Percentiles rank a stretch among this genome's conserved stretches.
Evolutionary conservation across 2,329 filamentous ascomycete species (phyloP).

Genomic region (Pseudogymnoascus sp.): DNA sequence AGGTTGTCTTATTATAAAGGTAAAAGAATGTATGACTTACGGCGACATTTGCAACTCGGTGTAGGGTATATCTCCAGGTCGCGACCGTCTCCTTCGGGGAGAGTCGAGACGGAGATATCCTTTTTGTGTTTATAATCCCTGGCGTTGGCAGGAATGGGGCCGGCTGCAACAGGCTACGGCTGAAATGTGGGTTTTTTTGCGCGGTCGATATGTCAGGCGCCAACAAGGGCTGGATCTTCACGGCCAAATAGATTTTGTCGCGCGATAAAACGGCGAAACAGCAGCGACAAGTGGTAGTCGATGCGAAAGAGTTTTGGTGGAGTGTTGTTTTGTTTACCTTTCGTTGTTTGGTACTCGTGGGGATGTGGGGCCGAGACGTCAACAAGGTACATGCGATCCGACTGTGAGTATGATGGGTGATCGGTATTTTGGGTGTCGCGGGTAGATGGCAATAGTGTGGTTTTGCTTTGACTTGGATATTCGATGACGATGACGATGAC

Average conservation of each 20-base stretch:
- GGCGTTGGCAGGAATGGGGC: slow-evolving; percentile 1
- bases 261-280: neutral
- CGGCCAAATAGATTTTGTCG: neutral
- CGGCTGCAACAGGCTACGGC: slow-evolving; percentile 6
- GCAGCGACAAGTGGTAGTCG: neutral
- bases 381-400: slow-evolving; percentile 8
- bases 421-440: slow-evolving; percentile 1
- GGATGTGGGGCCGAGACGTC: slow-evolving; percentile 7
- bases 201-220: slow-evolving; percentile 2
- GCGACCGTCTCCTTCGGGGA: slow-evolving; percentile 28
- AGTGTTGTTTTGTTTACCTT: slow-evolving; percentile 8
- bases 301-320: neutral
- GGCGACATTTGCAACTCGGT: slow-evolving; percentile 12
- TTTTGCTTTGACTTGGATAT: neutral
- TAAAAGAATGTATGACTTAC: slow-evolving; percentile 16
- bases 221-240: slow-evolving; percentile 4
- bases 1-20: neutral
- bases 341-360: slow-evolving; percentile 6
- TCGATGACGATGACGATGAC: neutral
- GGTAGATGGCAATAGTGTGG: slow-evolving; percentile 3
- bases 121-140: slow-evolving; percentile 10
- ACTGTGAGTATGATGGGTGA: slow-evolving; percentile 4
- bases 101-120: slow-evolving; percentile 28
- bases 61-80: slow-evolving; percentile 27
- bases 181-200: slow-evolving; percentile 5